Percentiles rank a stretch among this genome's conserved stretches.
phyloP scores from a whole-genome alignment of 495 filamentous ascomycete species.

The Xylaria cubensis region DNA sequence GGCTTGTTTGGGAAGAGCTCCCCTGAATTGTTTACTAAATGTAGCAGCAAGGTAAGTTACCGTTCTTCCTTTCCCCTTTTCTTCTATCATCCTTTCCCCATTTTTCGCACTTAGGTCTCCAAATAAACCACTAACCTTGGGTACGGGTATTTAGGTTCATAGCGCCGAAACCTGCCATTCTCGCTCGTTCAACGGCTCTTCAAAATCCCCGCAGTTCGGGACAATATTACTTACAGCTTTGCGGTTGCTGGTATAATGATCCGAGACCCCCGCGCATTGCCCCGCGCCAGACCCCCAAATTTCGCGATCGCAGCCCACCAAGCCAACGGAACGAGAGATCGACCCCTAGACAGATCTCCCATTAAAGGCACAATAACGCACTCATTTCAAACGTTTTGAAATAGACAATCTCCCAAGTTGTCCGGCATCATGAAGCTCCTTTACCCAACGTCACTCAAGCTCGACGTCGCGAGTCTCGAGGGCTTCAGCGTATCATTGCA shows the following conservation, averaged over 20 bases:
- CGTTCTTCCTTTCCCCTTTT: not conserved
- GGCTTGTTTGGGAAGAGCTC: not conserved
- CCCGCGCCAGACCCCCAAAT: conserved; percentile 26
- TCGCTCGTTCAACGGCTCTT: not conserved
- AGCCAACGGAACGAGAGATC: not conserved
- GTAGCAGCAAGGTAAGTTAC: not conserved
- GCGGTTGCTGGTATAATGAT: not conserved
- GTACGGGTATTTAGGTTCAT: conserved; percentile 1
- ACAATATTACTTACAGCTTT: not conserved
- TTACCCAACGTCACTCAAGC: conserved; percentile 63
- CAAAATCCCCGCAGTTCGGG: conserved; percentile 15
- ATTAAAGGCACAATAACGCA: not conserved
- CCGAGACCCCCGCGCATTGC: conserved; percentile 17
- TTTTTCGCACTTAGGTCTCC: not conserved
- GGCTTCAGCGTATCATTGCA: conserved; percentile 60
- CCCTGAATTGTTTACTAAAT: not conserved
- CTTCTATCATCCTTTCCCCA: not conserved
- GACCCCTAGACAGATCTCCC: not conserved
- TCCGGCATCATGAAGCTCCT: conserved; percentile 62
- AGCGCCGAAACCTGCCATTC: conserved; percentile 11
- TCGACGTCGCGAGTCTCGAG: conserved; percentile 56
- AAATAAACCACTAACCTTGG: not conserved
- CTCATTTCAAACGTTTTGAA: not conserved
- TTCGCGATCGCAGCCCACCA: not conserved
- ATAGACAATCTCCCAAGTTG: not conserved